Conservation (phyloP, 2,329 filamentous ascomycete genomes). For the Fusarium sp. region DNA sequence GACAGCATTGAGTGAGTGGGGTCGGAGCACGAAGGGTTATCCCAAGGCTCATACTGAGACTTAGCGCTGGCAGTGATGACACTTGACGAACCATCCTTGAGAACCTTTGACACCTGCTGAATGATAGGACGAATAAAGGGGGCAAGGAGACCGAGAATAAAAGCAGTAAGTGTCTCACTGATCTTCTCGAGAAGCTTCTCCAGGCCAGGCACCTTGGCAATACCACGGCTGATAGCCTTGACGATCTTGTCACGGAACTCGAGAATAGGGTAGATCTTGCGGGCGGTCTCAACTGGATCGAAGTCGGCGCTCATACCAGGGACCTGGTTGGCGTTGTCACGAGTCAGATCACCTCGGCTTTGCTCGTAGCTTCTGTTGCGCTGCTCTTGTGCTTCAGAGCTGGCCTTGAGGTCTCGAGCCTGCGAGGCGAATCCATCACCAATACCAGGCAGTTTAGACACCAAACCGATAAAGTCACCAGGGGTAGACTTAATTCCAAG, state of each 20-base stretch:
- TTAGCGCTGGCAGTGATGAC: slow-evolving; percentile 75
- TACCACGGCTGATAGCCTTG: slow-evolving; percentile 82
- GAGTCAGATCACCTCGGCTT: slow-evolving; percentile 49
- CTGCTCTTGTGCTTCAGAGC: slow-evolving; percentile 72
- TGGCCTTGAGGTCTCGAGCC: slow-evolving; percentile 70
- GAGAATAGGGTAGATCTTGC: slow-evolving; percentile 93
- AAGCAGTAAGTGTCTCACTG: slow-evolving; percentile 90
- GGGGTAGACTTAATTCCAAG: slow-evolving; percentile 53
- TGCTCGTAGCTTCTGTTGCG: slow-evolving; percentile 57
- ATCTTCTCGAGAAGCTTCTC: slow-evolving; percentile 93
- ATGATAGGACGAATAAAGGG: slow-evolving; percentile 95
- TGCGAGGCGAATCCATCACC: slow-evolving; percentile 74
- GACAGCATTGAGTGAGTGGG: slow-evolving; percentile 86
- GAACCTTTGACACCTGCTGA: slow-evolving; percentile 80
- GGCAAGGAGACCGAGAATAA: slow-evolving; percentile 88
- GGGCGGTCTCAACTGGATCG: slow-evolving; percentile 79
- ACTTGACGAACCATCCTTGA: slow-evolving; percentile 86
- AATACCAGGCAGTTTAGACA: slow-evolving; percentile 79
- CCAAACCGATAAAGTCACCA: slow-evolving; percentile 74
- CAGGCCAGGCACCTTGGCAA: slow-evolving; percentile 91
- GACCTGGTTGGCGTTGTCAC: slow-evolving; percentile 67
- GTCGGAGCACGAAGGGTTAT: slow-evolving; percentile 77
- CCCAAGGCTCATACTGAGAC: slow-evolving; percentile 84
- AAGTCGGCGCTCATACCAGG: slow-evolving; percentile 81
- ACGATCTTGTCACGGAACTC: slow-evolving; percentile 95